A percentile compares a stretch with the other conserved stretches of the same genome.
Conservation (phyloP, 257 asterid species). For the Fraxinus quadrangulata region DNA sequence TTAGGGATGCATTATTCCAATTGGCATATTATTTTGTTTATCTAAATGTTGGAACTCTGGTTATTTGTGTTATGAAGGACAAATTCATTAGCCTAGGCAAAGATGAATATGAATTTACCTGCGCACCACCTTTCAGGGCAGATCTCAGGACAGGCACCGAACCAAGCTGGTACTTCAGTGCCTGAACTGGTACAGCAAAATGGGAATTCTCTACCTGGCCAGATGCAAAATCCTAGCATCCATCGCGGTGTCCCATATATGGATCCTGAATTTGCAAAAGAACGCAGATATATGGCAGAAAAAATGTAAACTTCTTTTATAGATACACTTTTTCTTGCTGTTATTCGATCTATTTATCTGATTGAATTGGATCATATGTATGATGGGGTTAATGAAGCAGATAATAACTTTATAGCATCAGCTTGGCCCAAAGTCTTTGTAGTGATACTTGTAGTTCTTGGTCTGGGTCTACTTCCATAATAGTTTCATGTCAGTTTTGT, state of each 20-base stretch:
- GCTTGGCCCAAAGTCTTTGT: conserved; percentile 5
- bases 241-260: conserved; percentile 44
- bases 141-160: conserved; percentile 65
- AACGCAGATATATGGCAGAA: conserved; percentile 54
- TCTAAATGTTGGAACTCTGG: conserved; percentile 23
- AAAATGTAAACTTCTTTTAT: conserved; percentile 58
- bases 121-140: conserved; percentile 57
- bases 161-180: conserved; percentile 54
- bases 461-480: not conserved
- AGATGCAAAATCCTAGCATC: conserved; percentile 66
- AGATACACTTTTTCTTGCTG: conserved; percentile 5
- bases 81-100: conserved; percentile 31
- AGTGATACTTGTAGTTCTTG: not conserved
- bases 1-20: conserved; percentile 21
- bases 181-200: conserved; percentile 61
- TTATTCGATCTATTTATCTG: not conserved
- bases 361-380: not conserved
- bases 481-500: not conserved
- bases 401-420: not conserved
- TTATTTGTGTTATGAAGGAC: conserved; percentile 29
- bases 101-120: conserved; percentile 77
- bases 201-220: conserved; percentile 58
- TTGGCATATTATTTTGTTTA: conserved; percentile 25
- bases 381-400: not conserved
- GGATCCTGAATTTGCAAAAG: conserved; percentile 54